Evolutionary conservation across 148 eudicot species (phyloP).

Genomic region (Talinum fruticosum): DNA sequence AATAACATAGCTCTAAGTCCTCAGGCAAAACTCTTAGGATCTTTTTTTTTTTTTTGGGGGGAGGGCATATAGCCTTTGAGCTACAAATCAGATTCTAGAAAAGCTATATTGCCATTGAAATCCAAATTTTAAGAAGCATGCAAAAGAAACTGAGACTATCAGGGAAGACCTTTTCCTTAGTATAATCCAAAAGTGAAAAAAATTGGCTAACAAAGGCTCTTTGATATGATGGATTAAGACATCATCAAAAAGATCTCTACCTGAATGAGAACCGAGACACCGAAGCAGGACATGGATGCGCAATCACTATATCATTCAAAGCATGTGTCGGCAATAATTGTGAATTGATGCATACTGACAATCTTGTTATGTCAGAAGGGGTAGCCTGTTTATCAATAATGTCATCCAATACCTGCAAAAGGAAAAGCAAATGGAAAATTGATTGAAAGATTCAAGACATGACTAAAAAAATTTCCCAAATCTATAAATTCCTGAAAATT

Average conservation of each 20-base stretch:
- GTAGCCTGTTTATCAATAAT: constrained; percentile 50
- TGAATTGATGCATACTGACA: constrained; percentile 63
- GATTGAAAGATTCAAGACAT: too few species aligned
- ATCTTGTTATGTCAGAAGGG: constrained; percentile 70
- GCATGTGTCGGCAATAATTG: constrained; percentile 50
- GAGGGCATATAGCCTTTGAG: neutral
- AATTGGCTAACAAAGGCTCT: neutral
- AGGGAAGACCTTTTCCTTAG: neutral
- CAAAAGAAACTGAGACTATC: too few species aligned
- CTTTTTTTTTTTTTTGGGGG: neutral
- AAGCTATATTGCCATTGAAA: neutral
- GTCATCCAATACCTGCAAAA: constrained; percentile 55
- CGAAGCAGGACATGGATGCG: constrained; percentile 90
- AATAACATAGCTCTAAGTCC: neutral
- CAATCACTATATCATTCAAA: constrained; percentile 73
- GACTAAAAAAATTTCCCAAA: neutral
- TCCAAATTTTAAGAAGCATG: neutral
- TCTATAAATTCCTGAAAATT: neutral
- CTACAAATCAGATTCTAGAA: neutral
- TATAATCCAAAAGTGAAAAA: neutral
- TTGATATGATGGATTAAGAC: neutral
- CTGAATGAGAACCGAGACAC: constrained; percentile 88
- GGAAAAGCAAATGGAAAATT: neutral
- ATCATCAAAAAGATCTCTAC: constrained; percentile 22
- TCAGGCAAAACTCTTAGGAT: neutral